Base-by-base conservation (phyloP, 805 yeast species). In the Metschnikowia colocasiae region DNA sequence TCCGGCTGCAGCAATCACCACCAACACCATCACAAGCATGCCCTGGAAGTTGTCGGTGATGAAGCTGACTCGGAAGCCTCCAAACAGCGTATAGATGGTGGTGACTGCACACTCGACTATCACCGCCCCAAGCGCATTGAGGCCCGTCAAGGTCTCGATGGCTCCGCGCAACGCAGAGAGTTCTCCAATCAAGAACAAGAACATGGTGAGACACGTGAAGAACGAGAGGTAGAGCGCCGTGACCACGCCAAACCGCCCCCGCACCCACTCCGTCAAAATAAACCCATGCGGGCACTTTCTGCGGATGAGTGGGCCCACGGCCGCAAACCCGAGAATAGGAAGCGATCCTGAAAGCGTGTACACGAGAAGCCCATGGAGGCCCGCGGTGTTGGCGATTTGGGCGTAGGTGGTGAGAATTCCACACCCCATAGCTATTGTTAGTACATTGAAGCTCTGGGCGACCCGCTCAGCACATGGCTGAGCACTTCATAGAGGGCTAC, bases 211-310 rank as follows among this genome's bases (percentile, higher is more conserved):
- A 45, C 91, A 78, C 1, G 97, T 88, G 64, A 90, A 87, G 39
- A 81, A 81, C 12, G 95, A 83, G 39, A 91, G 67, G 56, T 88
- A 87, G 54, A 88, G 68, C 0, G 88, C 85, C 3, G 95, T 75
- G 13, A 83, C 66, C 4, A 74, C 61, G 2, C 97, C 97, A 62
- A 76, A 91, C 56, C 97, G 73, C 40, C 79, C 80, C 60, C 87
- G 79, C n/a, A 88, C 92, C 97, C 97, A 91, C 62, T 91, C 96
- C 4, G 96, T 89, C 56, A 91, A 69, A 23, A 91, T 90, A 63
- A 91, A 91, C 2, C 97, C 97, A 7, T 87, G 80, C 0, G 97
- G 97, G 56, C 95, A 87, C 55, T 78, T 77, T 49, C 72, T 77
- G 54, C 96, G 74, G 49, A 91, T 83, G 8, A 81, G 61, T 1